A percentile compares a stretch with the other conserved stretches of the same genome.
Evolutionary conservation across 805 yeast species (phyloP).

Genomic region (Pichia phayaonensis): DNA sequence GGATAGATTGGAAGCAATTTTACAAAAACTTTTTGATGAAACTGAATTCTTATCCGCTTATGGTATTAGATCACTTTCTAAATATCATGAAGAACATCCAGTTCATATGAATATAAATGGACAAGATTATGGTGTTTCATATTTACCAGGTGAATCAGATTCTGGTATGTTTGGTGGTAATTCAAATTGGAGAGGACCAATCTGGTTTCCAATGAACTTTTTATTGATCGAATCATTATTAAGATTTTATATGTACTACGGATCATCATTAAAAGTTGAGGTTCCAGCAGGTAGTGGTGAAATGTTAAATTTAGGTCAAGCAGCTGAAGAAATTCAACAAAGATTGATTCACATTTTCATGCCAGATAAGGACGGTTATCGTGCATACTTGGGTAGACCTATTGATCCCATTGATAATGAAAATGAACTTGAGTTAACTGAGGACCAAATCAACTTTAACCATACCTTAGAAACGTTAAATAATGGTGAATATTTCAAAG

Average conservation of each 20-base stretch:
- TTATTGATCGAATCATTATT: conserved; percentile 79
- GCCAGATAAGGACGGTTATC: conserved; percentile 48
- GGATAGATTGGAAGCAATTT: conserved; percentile 68
- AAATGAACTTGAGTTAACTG: conserved; percentile 32
- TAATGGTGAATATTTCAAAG: conserved; percentile 64
- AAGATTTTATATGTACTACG: conserved; percentile 81
- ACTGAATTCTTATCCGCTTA: conserved; percentile 75
- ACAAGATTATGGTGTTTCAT: conserved; percentile 56
- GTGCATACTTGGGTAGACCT: conserved; percentile 72
- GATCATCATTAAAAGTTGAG: conserved; percentile 76
- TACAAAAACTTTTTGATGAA: conserved; percentile 78
- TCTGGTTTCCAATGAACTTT: conserved; percentile 92
- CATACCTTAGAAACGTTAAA: conserved; percentile 50
- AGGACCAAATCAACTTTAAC: conserved; percentile 36
- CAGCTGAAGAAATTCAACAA: conserved; percentile 85
- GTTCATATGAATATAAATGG: conserved; percentile 80
- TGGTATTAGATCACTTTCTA: conserved; percentile 85
- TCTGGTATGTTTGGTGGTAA: conserved; percentile 95
- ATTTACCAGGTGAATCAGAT: conserved; percentile 84
- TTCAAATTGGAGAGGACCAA: conserved; percentile 96
- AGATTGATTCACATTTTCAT: conserved; percentile 71
- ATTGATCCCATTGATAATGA: conserved; percentile 29
- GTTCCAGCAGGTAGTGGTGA: conserved; percentile 84
- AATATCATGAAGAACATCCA: conserved; percentile 78
- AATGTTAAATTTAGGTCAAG: conserved; percentile 70